Percentiles rank a stretch among this genome's conserved stretches.
Evolutionary conservation across 2,329 filamentous ascomycete species (phyloP).

Genomic region (Chaetothyriales sp.): DNA sequence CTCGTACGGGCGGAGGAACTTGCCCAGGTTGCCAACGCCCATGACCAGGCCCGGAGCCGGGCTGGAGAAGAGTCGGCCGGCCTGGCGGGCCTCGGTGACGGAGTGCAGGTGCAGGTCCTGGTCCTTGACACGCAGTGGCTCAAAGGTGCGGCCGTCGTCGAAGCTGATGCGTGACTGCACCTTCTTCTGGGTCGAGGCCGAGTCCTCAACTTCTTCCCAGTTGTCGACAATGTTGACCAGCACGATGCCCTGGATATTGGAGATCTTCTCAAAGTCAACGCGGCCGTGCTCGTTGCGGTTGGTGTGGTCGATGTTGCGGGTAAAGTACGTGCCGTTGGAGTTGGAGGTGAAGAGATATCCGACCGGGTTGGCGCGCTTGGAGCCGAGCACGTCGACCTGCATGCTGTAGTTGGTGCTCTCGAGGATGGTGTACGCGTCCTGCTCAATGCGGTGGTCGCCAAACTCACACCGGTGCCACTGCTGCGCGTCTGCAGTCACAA

Average conservation of each 20-base stretch:
- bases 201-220: slow-evolving; percentile 53
- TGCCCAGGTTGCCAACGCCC: slow-evolving; percentile 82
- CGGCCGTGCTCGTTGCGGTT: slow-evolving; percentile 62
- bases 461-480: slow-evolving; percentile 90
- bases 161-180: slow-evolving; percentile 76
- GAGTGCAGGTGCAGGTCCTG: slow-evolving; percentile 75
- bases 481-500: slow-evolving; percentile 67
- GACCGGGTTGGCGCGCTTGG: slow-evolving; percentile 50
- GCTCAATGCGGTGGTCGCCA: slow-evolving; percentile 66
- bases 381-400: slow-evolving; percentile 81
- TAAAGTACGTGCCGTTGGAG: slow-evolving; percentile 93
- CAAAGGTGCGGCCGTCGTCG: slow-evolving; percentile 81
- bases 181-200: slow-evolving; percentile 43
- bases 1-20: slow-evolving; percentile 51
- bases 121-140: slow-evolving; percentile 52
- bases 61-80: slow-evolving; percentile 80
- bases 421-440: slow-evolving; percentile 77
- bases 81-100: slow-evolving; percentile 67
- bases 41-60: slow-evolving; percentile 85
- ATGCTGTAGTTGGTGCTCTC: slow-evolving; percentile 97
- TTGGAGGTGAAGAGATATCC: slow-evolving; percentile 90
- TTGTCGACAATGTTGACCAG: slow-evolving; percentile 83
- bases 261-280: slow-evolving; percentile 91
- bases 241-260: slow-evolving; percentile 81
- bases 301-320: slow-evolving; percentile 77